Percentiles rank a stretch among this genome's conserved stretches.
These are phyloP conservation scores for Hebeloma cylindrosporum DNA, from an alignment of 768 basidiomycete genomes.

Conservation along the genomic window DNA sequence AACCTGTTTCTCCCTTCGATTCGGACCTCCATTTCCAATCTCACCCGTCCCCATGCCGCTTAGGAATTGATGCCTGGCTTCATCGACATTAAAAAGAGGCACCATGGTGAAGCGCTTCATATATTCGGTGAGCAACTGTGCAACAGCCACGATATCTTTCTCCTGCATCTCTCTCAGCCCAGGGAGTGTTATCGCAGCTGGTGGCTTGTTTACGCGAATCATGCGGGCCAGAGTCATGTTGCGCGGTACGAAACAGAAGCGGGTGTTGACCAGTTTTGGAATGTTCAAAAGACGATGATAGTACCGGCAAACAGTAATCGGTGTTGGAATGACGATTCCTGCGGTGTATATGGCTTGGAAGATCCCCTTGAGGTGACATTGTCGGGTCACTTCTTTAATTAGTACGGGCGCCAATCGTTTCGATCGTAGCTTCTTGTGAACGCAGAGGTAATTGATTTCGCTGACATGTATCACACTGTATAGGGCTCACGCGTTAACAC, in stretches of 20 bases:
- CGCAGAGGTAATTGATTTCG: conserved; percentile 97
- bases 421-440: conserved; percentile 95
- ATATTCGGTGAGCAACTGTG: conserved; percentile 70
- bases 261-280: conserved; percentile 86
- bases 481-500: not conserved
- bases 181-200: conserved; percentile 46
- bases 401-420: conserved; percentile 94
- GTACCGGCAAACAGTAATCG: conserved; percentile 89
- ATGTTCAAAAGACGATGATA: conserved; percentile 91
- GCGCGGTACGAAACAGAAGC: conserved; percentile 86
- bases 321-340: conserved; percentile 91
- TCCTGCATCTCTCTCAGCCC: conserved; percentile 91
- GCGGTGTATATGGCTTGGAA: conserved; percentile 99
- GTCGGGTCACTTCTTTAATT: conserved; percentile 96
- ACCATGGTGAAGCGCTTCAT: conserved; percentile 85
- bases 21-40: conserved; percentile 45
- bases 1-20: conserved; percentile 76
- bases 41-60: conserved; percentile 74
- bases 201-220: conserved; percentile 72
- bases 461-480: conserved; percentile 55
- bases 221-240: conserved; percentile 90
- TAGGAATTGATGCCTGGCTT: conserved; percentile 84
- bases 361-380: conserved; percentile 83
- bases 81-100: conserved; percentile 72
- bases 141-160: conserved; percentile 68